A percentile compares a stretch with the other conserved stretches of the same genome.
These are phyloP conservation scores for Aspergillus viridinutans DNA, from an alignment of 2,329 filamentous ascomycete species.

Conservation along the genomic window DNA sequence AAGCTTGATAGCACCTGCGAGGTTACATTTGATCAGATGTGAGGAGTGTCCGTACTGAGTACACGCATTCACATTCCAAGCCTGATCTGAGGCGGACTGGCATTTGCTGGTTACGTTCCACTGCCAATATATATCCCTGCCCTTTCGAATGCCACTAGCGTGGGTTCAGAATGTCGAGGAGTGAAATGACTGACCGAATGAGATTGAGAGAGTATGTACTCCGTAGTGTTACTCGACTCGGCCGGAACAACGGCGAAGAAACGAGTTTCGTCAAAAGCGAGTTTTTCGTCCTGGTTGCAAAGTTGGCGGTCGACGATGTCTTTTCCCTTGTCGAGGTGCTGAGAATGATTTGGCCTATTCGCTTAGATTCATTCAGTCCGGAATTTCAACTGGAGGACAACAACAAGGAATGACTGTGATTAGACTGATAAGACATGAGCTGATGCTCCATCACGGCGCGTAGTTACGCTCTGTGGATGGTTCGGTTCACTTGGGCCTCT, in stretches of 20 bases:
- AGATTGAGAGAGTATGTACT: no score
- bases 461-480: constrained; percentile 20
- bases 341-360: background rate
- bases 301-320: no score
- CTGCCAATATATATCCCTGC: background rate
- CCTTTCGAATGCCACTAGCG: background rate
- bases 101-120: background rate
- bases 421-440: background rate
- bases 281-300: no score
- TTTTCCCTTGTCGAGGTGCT: background rate
- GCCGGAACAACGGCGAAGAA: no score
- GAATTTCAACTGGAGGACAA: background rate
- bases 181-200: no score
- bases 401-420: background rate
- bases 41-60: background rate
- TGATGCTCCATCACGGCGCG: constrained; percentile 15
- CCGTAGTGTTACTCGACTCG: no score
- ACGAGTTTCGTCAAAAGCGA: no score
- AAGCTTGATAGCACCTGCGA: background rate
- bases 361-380: no score
- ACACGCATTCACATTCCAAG: background rate
- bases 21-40: background rate
- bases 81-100: background rate
- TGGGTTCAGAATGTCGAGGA: background rate
- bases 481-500: constrained; percentile 12